phyloP scores from a whole-genome alignment of 306 rosid genomes.

The Mimosa pudica region DNA sequence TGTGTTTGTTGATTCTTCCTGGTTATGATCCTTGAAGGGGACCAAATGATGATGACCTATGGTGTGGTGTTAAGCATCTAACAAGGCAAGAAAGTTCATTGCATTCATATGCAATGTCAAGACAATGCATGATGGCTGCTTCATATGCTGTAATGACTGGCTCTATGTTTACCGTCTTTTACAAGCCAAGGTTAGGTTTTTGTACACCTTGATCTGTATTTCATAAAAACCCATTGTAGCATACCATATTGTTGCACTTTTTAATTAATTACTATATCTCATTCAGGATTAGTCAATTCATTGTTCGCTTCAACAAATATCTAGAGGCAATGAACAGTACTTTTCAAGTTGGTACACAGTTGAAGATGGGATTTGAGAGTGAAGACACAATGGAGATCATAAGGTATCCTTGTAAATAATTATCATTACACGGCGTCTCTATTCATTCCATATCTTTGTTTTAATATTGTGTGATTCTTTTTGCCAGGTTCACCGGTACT shows the following conservation, averaged over 20 bases:
- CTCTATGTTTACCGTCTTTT: constrained; percentile 71
- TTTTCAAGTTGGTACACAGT: constrained; percentile 68
- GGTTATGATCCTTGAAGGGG: constrained; percentile 49
- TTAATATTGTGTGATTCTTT: constrained; percentile 13
- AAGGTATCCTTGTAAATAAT: constrained; percentile 41
- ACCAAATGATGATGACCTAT: constrained; percentile 56
- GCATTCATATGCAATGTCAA: constrained; percentile 82
- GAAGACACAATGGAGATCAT: constrained; percentile 75
- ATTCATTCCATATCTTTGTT: constrained; percentile 9
- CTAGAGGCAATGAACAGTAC: constrained; percentile 59
- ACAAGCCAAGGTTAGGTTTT: constrained; percentile 68
- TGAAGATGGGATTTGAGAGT: constrained; percentile 81
- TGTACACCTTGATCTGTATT: constrained; percentile 5
- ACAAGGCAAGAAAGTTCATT: constrained; percentile 63
- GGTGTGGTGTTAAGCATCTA: constrained; percentile 74
- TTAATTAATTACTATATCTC: neutral
- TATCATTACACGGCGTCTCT: neutral
- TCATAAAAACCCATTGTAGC: neutral
- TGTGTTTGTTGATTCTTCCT: neutral
- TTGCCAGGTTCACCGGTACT: constrained; percentile 70
- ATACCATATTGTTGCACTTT: neutral
- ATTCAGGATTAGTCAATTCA: constrained; percentile 72
- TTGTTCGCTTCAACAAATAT: constrained; percentile 65
- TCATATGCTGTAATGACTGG: constrained; percentile 70
- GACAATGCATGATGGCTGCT: constrained; percentile 88